These are phyloP conservation scores for Cercospora sesami DNA, from an alignment of 2,329 filamentous ascomycete genomes.

Conservation along the genomic window DNA sequence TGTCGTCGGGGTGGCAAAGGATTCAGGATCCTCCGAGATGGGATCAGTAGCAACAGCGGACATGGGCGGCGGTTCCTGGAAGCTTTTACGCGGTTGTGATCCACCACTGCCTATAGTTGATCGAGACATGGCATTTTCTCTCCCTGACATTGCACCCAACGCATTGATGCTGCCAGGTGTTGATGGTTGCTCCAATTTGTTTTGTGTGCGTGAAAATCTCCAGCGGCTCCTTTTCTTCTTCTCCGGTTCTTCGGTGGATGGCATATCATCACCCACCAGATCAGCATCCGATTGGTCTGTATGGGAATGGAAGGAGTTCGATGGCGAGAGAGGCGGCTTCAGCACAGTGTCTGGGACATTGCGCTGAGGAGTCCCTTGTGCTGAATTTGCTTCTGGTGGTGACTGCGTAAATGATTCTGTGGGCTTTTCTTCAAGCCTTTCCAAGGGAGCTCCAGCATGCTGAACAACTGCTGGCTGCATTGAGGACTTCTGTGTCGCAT, in stretches of 20 bases:
- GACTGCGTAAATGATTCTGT: constrained; percentile 47
- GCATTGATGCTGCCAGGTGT: constrained; percentile 31
- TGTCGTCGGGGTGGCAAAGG: constrained; percentile 16
- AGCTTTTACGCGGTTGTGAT: constrained; percentile 33
- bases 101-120: constrained; percentile 37
- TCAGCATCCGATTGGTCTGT: constrained; percentile 84
- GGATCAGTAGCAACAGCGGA: constrained; percentile 27
- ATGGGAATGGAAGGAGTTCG: constrained; percentile 72
- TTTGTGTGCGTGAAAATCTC: constrained; percentile 58
- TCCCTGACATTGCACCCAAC: constrained; percentile 34
- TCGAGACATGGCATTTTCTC: constrained; percentile 35
- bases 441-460: constrained; percentile 1
- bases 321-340: constrained; percentile 69
- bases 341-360: constrained; percentile 61
- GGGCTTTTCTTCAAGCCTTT: constrained; percentile 2
- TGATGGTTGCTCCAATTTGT: constrained; percentile 33
- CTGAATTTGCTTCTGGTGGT: constrained; percentile 31
- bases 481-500: constrained; percentile 34
- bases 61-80: constrained; percentile 34
- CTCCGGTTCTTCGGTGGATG: constrained; percentile 38
- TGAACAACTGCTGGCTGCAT: constrained; percentile 22
- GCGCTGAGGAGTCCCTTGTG: constrained; percentile 62
- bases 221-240: constrained; percentile 73
- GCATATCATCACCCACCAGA: constrained; percentile 61
- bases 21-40: constrained; percentile 18